Evolutionary conservation across 1,284 basidiomycete species (phyloP).

Genomic region (Boletus smithii): DNA sequence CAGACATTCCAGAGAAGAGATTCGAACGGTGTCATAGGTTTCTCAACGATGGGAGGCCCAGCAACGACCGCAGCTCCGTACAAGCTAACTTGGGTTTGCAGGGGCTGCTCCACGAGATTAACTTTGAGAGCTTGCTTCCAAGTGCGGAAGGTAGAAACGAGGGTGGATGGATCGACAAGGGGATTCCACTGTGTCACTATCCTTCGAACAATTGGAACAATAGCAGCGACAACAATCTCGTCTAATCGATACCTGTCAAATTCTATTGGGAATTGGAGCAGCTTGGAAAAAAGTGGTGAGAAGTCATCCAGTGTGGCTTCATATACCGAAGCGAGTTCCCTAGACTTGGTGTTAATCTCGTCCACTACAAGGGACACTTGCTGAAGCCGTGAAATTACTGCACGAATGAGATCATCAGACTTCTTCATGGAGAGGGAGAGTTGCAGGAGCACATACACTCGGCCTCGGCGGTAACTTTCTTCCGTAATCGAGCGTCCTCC

Average conservation of each 20-base stretch:
- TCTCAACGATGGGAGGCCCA: constrained; percentile 41
- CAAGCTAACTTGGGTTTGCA: constrained; percentile 49
- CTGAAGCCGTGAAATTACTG: constrained; percentile 76
- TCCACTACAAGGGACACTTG: constrained; percentile 70
- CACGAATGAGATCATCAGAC: constrained; percentile 14
- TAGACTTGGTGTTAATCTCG: constrained; percentile 63
- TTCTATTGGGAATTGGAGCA: constrained; percentile 74
- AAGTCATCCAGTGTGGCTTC: constrained; percentile 72
- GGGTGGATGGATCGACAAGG: constrained; percentile 59
- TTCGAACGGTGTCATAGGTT: constrained; percentile 92
- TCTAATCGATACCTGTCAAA: constrained; percentile 81
- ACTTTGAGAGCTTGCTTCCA: constrained; percentile 72
- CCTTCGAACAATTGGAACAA: constrained; percentile 74
- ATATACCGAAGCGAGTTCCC: constrained; percentile 58
- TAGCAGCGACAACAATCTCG: constrained; percentile 89
- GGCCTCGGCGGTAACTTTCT: constrained; percentile 70
- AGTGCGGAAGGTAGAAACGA: constrained; percentile 61
- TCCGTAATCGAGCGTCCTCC: constrained; percentile 69
- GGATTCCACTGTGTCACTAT: constrained; percentile 72
- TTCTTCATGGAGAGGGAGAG: constrained; percentile 1
- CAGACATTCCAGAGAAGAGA: constrained; percentile 91
- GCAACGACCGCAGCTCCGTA: constrained; percentile 48
- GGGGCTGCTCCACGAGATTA: constrained; percentile 41
- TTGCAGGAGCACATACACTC: constrained; percentile 50
- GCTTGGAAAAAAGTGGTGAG: constrained; percentile 64